Evolutionary conservation across 2,329 filamentous ascomycete species (phyloP).

Genomic region (Beauveria pseudobassiana): DNA sequence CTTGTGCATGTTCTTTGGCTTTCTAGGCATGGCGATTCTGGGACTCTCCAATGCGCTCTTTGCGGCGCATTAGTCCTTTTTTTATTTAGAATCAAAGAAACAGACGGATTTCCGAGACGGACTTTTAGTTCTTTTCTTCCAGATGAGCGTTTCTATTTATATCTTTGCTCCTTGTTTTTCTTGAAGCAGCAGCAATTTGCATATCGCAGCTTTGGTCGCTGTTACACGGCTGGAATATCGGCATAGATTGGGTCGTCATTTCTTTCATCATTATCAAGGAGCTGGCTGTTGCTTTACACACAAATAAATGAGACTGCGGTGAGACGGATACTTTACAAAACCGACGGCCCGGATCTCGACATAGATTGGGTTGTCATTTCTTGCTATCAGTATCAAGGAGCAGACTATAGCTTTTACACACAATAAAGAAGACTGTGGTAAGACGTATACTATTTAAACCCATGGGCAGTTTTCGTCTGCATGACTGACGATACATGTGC

Average conservation of each 20-base stretch:
- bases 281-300: not conserved
- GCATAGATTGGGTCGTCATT: not conserved
- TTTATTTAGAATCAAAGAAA: not conserved
- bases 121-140: too few species aligned
- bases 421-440: not conserved
- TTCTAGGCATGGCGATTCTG: conserved; percentile 80
- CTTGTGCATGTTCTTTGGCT: conserved; percentile 72
- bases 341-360: not conserved
- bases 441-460: too few species aligned
- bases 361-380: not conserved
- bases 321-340: too few species aligned
- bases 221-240: not conserved
- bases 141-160: not conserved
- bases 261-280: not conserved
- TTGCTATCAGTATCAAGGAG: not conserved
- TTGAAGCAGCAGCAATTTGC: not conserved
- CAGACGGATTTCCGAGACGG: too few species aligned
- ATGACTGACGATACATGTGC: not conserved
- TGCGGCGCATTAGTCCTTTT: conserved; percentile 38
- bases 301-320: not conserved
- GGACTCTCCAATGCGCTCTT: conserved; percentile 80
- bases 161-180: not conserved
- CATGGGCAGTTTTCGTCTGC: not conserved
- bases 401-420: not conserved
- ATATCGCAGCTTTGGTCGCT: not conserved